Evolutionary conservation across 2,329 filamentous ascomycete genomes (phyloP).

Genomic region (Xylaria sp.): DNA sequence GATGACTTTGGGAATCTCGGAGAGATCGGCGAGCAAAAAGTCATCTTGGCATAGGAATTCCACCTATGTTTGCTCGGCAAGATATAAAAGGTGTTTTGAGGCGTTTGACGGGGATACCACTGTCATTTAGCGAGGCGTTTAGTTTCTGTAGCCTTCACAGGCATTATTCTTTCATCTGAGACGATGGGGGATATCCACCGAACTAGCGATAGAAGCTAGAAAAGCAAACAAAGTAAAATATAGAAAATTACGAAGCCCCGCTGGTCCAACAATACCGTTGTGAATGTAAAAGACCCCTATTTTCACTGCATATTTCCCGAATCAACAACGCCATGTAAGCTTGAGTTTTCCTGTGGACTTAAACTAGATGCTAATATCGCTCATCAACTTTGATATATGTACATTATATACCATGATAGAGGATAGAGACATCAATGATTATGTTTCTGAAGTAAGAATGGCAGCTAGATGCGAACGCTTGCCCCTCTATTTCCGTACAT

Average conservation of each 20-base stretch:
- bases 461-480: background rate
- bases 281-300: background rate
- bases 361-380: background rate
- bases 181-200: constrained; percentile 20
- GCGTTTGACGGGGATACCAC: constrained; percentile 46
- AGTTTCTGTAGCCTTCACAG: constrained; percentile 29
- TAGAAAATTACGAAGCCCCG: constrained; percentile 5
- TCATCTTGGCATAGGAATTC: constrained; percentile 32
- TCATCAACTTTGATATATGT: background rate
- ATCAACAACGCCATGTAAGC: background rate
- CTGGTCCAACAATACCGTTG: background rate
- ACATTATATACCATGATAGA: no score
- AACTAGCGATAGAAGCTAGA: constrained; percentile 21
- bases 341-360: background rate
- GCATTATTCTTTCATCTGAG: constrained; percentile 26
- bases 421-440: no score
- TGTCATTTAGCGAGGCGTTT: constrained; percentile 49
- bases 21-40: constrained; percentile 27
- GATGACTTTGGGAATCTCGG: constrained; percentile 27
- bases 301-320: background rate
- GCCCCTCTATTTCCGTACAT: background rate
- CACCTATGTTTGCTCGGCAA: constrained; percentile 5
- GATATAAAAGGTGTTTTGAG: constrained; percentile 29
- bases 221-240: constrained; percentile 26
- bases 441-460: background rate